Evolutionary conservation across 1,284 basidiomycete genomes (phyloP).

Genomic region (Malassezia vespertilionis): DNA sequence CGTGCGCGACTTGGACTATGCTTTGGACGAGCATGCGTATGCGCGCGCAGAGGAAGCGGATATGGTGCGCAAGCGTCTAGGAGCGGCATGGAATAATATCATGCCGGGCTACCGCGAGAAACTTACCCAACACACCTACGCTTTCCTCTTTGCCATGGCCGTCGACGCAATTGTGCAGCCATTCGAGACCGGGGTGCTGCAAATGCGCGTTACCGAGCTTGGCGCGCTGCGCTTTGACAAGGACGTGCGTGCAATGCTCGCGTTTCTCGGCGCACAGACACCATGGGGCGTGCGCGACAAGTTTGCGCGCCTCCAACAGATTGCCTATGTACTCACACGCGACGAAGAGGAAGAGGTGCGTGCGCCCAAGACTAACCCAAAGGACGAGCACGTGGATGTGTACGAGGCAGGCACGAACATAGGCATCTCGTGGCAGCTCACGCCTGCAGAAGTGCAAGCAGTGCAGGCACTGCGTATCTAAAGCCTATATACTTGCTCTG

Average conservation of each 20-base stretch:
- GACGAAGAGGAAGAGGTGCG: constrained; percentile 54
- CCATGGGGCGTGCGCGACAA: constrained; percentile 73
- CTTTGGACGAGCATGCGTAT: constrained; percentile 72
- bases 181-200: constrained; percentile 78
- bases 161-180: constrained; percentile 77
- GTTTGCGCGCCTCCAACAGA: constrained; percentile 81
- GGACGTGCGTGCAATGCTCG: constrained; percentile 71
- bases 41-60: constrained; percentile 73
- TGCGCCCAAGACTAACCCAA: constrained; percentile 48
- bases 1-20: constrained; percentile 76
- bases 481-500: constrained; percentile 10
- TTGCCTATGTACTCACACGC: constrained; percentile 79
- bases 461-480: constrained; percentile 20
- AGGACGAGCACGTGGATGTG: constrained; percentile 55
- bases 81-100: constrained; percentile 68
- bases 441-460: constrained; percentile 27
- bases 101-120: constrained; percentile 60
- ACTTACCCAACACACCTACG: constrained; percentile 78
- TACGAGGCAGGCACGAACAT: constrained; percentile 28
- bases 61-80: constrained; percentile 72
- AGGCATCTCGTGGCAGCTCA: constrained; percentile 36
- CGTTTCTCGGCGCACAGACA: constrained; percentile 73
- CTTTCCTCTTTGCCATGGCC: constrained; percentile 67
- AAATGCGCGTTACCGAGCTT: constrained; percentile 80
- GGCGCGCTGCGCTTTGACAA: constrained; percentile 95